These are phyloP conservation scores for Camellia granthamiana DNA, from an alignment of 148 eudicot species.

Conservation along the genomic window DNA sequence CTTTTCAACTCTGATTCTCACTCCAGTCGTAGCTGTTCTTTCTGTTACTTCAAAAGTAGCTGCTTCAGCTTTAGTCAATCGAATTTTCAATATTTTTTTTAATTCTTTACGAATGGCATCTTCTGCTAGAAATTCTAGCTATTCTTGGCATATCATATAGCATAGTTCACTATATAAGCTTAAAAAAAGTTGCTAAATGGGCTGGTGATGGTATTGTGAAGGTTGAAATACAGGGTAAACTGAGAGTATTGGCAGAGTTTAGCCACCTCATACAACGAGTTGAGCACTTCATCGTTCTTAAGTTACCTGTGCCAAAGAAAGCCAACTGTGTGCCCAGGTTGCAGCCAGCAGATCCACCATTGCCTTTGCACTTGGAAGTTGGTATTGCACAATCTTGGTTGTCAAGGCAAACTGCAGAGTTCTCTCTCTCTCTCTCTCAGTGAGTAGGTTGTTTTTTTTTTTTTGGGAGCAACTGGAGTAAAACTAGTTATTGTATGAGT, in stretches of 20 bases:
- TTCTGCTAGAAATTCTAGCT: no score
- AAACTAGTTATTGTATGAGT: no score
- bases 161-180: neutral
- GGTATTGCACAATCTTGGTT: conserved; percentile 59
- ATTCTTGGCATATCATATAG: no score
- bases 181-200: conserved; percentile 27
- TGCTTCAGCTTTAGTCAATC: no score
- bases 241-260: conserved; percentile 69
- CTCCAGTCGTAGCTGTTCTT: no score
- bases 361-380: conserved; percentile 47
- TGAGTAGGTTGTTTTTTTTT: no score
- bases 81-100: no score
- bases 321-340: conserved; percentile 58
- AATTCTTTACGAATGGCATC: no score
- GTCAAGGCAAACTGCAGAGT: conserved; percentile 43
- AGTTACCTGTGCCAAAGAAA: conserved; percentile 75
- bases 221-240: conserved; percentile 38
- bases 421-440: conserved; percentile 9
- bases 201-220: conserved; percentile 39
- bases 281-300: conserved; percentile 47
- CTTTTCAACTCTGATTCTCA: no score
- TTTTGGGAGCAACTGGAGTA: no score
- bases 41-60: no score
- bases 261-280: conserved; percentile 75
- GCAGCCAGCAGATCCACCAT: conserved; percentile 57